Evolutionary conservation across 768 basidiomycete species (phyloP), one percentile per base, ranked within the genome.

Genomic region (Zangia roseola): DNA sequence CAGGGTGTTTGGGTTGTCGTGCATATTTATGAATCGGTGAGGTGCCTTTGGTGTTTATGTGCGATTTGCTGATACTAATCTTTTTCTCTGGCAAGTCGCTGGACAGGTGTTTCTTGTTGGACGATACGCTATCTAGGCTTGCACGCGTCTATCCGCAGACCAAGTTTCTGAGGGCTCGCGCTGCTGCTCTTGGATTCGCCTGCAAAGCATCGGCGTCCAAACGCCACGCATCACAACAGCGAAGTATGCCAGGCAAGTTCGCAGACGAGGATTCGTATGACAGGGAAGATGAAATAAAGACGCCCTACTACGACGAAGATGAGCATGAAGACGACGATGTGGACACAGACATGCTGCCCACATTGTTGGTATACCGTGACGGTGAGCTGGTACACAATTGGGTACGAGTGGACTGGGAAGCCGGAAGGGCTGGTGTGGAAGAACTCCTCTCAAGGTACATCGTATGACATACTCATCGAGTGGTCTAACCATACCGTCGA

Each of bases 361-460:
- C 88, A 2, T 64, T 90, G 61, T 75, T 90, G 12, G 86, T 88
- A 5, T 91, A 91, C 58, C 84, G 82, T 16, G 82, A 80, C 49
- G 88, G 90, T 16, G 81, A 89, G 52, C 79, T 92, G n/a, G 80
- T 90, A n/a, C 80, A 89, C 58, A 88, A 88, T 41, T 92, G 90
- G 90, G 86, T 92, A 9, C 76, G 90, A 21, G 88, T 91, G 5
- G 89, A 92, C 63, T 91, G 88, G 90, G 88, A 89, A 64, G 87
- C 85, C 0, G 83, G 82, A 12, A 60, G 69, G 28, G 77, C 76
- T n/a, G 86, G 83, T 21, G 60, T 91, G 0, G 84, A 88, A 53
- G 86, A 87, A 37, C 69, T 88, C 7, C 72, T 91, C 14, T 73
- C 76, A 58, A 80, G 74, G 87, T 88, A 52, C 46, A 37, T 37